These are phyloP conservation scores for Aegilops bicornis DNA, from an alignment of 176 grass and related monocot genomes.

Conservation along the genomic window DNA sequence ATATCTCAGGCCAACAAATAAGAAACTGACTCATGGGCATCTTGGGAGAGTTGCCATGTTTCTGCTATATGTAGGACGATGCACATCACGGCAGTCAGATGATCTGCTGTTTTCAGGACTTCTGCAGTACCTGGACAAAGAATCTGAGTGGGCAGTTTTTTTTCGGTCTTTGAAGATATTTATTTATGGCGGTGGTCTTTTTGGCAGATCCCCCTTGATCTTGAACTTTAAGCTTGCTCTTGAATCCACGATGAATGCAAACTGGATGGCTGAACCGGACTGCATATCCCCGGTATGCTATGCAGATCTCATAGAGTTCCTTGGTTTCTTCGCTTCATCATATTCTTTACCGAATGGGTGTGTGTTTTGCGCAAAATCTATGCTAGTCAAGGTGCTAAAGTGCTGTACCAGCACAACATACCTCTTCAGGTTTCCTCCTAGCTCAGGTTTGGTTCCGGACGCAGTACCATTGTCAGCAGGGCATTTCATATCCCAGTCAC, in stretches of 20 bases:
- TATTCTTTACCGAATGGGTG: slow-evolving; percentile 3
- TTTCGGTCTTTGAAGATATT: slow-evolving; percentile 34
- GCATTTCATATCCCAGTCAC: slow-evolving; percentile 10
- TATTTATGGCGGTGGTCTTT: slow-evolving; percentile 21
- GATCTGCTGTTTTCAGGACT: slow-evolving; percentile 25
- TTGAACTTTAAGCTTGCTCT: slow-evolving; percentile 42
- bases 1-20: background rate
- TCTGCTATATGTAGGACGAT: slow-evolving; percentile 36
- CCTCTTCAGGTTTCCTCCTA: background rate
- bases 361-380: slow-evolving; percentile 47
- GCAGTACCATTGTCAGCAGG: background rate
- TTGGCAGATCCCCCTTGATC: slow-evolving; percentile 25
- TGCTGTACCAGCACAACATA: slow-evolving; percentile 38
- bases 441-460: background rate
- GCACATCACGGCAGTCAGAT: slow-evolving; percentile 8
- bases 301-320: slow-evolving; percentile 53
- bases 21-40: slow-evolving; percentile 45
- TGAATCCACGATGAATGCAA: slow-evolving; percentile 17
- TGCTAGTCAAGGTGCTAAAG: slow-evolving; percentile 50
- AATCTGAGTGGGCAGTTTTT: slow-evolving; percentile 36
- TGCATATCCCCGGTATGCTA: slow-evolving; percentile 54
- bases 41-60: slow-evolving; percentile 47
- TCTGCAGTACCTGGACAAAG: background rate
- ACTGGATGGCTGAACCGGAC: slow-evolving; percentile 31
- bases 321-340: slow-evolving; percentile 50